Evolutionary conservation across 176 grass and related monocot species (phyloP), one percentile per base, ranked within the genome.

Genomic region (Cenchrus purpureus): DNA sequence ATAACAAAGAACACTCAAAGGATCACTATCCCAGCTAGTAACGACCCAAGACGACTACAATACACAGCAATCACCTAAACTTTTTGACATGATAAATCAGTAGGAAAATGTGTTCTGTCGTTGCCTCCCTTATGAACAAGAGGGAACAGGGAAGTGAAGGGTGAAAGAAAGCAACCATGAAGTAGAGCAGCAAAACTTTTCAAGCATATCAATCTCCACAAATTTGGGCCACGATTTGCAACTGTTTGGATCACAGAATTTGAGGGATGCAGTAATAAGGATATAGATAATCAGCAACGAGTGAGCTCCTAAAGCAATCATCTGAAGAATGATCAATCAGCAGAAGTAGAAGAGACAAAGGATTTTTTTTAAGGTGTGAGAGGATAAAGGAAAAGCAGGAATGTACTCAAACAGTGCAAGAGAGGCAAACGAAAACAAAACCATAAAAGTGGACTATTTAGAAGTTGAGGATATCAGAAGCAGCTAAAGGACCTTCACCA

Each of bases 51-150:
- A 43, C 52, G 37, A 55, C 12, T 5, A 56, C 7, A 57, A 71
- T 6, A 22, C 42, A 73, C 58, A 74, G 37, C 31, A 65, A 22
- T 45, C 65, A 20, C 61, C 34, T 62, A 65, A 71, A 43, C 12
- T 51, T 31, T 31, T 60, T 15, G 16, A 16, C 13, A 53, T 5
- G 25, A 73, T 53, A 19, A 71, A 59, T 62, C 72, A 22, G 31
- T 87, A 55, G 56, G 12, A 68, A 74, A 10, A 68, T n/a, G 79
- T 6, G 59, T 79, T 68, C 46, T 58, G 0, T 79, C 69, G 16
- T 49, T 67, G 58, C 34, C 10, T 32, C 63, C 10, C 37, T 34
- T 22, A 42, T 48, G 56, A 34, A 71, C 55, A 70, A 28, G 45
- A 46, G 45, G 8, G 45, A 76, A 22, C 20, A 9, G 65, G 40